phyloP scores from a whole-genome alignment of 1,139 yeast genomes.

The Hemisphaericaspora subhashii region DNA sequence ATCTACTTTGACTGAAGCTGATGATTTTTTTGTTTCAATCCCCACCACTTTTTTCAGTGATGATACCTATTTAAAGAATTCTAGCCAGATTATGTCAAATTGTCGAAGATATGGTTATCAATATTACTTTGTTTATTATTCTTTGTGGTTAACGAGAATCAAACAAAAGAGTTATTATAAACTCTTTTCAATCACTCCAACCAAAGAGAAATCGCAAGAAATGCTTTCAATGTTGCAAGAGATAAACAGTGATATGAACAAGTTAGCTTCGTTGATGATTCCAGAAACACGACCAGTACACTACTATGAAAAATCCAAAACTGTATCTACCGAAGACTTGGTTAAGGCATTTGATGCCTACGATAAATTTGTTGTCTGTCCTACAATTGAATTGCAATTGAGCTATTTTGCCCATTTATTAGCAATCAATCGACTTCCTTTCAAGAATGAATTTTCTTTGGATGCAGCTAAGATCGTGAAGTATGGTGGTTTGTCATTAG shows the following conservation, averaged over 20 bases:
- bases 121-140: constrained; percentile 17
- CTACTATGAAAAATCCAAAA: neutral
- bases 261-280: constrained; percentile 18
- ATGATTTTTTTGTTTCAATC: constrained; percentile 13
- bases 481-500: constrained; percentile 26
- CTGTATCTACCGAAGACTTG: neutral
- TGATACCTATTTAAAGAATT: constrained; percentile 10
- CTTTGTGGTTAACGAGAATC: constrained; percentile 21
- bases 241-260: constrained; percentile 19
- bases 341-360: constrained; percentile 1
- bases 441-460: constrained; percentile 20
- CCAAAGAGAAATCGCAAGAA: constrained; percentile 10
- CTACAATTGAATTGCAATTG: constrained; percentile 24
- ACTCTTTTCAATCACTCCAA: constrained; percentile 16
- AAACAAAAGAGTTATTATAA: constrained; percentile 19
- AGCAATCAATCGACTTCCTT: constrained; percentile 36
- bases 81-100: constrained; percentile 6
- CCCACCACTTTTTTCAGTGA: constrained; percentile 13
- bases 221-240: constrained; percentile 11
- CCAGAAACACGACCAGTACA: constrained; percentile 20
- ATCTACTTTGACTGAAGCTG: constrained; percentile 20
- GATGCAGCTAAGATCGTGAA: constrained; percentile 17
- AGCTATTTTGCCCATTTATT: constrained; percentile 33
- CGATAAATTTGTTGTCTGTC: constrained; percentile 5
- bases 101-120: constrained; percentile 8